phyloP scores from a whole-genome alignment of 1,284 basidiomycete species.

The Malassezia sympodialis region DNA sequence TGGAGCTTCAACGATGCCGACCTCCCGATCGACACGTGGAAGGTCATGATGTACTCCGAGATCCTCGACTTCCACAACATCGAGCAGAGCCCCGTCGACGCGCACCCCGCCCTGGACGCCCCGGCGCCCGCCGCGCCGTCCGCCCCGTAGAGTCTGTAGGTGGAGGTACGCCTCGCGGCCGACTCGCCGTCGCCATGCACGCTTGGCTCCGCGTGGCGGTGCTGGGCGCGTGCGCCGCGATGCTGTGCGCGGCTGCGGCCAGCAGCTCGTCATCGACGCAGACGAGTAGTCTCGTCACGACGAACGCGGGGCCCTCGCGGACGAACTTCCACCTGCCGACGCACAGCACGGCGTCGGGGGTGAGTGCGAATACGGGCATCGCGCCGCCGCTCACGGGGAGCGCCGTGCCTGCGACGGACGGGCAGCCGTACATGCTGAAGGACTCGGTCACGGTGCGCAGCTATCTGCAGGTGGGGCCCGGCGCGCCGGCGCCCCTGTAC shows the following conservation, averaged over 20 bases:
- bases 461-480: conserved; percentile 13
- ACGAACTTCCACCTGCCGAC: conserved; percentile 4
- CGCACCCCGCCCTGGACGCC: background rate
- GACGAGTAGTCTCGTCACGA: too few species aligned
- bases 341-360: background rate
- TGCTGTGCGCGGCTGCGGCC: background rate
- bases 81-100: conserved; percentile 32
- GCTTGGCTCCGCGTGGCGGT: background rate
- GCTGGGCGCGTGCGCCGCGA: background rate
- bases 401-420: background rate
- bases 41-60: conserved; percentile 60
- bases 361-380: conserved; percentile 10
- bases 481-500: conserved; percentile 21
- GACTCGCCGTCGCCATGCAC: background rate
- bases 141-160: background rate
- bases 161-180: background rate
- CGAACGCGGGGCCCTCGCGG: background rate
- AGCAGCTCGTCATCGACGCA: too few species aligned
- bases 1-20: conserved; percentile 99
- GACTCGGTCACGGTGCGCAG: conserved; percentile 26
- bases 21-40: conserved; percentile 96
- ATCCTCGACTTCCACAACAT: conserved; percentile 51
- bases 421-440: conserved; percentile 13
- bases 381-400: background rate
- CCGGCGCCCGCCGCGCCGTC: too few species aligned